These are phyloP conservation scores for Quercus suber DNA, from an alignment of 306 rosid species.

Conservation along the genomic window DNA sequence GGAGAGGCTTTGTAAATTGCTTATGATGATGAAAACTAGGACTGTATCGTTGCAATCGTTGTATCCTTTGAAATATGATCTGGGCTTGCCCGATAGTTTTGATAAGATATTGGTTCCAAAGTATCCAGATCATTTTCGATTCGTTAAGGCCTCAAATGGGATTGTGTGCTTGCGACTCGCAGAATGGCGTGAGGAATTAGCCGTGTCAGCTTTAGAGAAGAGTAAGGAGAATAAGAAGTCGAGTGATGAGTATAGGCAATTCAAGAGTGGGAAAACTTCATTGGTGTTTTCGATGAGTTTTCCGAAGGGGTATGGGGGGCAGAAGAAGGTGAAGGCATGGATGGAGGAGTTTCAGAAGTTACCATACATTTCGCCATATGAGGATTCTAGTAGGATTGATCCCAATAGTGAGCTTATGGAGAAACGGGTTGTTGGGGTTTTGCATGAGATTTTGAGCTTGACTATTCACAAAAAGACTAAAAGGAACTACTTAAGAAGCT, in stretches of 20 bases:
- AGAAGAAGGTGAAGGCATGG: constrained; percentile 77
- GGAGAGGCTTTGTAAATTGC: constrained; percentile 56
- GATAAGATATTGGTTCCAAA: constrained; percentile 62
- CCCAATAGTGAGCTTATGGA: constrained; percentile 93
- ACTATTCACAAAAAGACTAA: constrained; percentile 86
- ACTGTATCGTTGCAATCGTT: constrained; percentile 49
- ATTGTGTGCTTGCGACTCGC: constrained; percentile 30
- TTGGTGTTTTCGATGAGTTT: constrained; percentile 75
- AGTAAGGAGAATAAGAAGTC: constrained; percentile 38
- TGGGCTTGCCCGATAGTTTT: constrained; percentile 78
- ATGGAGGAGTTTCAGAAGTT: constrained; percentile 92
- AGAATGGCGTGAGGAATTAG: constrained; percentile 64
- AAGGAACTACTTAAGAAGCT: constrained; percentile 77
- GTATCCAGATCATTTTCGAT: constrained; percentile 49
- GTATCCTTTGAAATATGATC: constrained; percentile 69
- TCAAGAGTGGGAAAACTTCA: constrained; percentile 63
- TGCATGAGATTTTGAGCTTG: constrained; percentile 80
- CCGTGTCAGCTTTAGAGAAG: constrained; percentile 68
- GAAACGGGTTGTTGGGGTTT: constrained; percentile 85
- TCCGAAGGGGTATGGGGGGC: constrained; percentile 87
- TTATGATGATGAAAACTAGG: constrained; percentile 70
- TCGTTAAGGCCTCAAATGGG: constrained; percentile 54
- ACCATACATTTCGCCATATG: constrained; percentile 83
- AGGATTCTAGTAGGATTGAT: constrained; percentile 56
- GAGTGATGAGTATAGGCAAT: constrained; percentile 58